phyloP scores from a whole-genome alignment of 352 stramenopile genomes.

The Pythium phragmitis region DNA sequence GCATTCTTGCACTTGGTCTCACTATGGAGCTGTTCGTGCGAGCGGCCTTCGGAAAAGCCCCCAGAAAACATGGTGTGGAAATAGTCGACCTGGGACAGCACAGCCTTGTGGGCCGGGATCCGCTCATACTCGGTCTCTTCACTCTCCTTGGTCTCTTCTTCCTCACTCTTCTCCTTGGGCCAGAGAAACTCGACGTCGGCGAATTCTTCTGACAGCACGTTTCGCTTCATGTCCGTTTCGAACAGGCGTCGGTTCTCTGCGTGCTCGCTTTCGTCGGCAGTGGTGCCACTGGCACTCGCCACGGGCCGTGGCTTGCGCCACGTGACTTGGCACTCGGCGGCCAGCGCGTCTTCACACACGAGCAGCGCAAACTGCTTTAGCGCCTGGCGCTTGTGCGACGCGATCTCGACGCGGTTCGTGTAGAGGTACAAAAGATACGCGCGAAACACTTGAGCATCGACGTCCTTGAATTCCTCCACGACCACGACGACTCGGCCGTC shows the following conservation, averaged over 20 bases:
- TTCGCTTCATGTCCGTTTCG: constrained; percentile 50
- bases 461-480: constrained; percentile 56
- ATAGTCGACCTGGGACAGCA: constrained; percentile 78
- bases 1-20: neutral
- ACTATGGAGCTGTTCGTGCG: constrained; percentile 1
- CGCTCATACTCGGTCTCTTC: constrained; percentile 29
- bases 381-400: constrained; percentile 57
- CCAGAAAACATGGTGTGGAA: constrained; percentile 82
- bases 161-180: constrained; percentile 31
- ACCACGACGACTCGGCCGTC: constrained; percentile 25
- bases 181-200: constrained; percentile 82
- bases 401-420: constrained; percentile 61
- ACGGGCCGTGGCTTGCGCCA: constrained; percentile 44
- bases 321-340: constrained; percentile 45
- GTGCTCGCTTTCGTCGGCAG: constrained; percentile 22
- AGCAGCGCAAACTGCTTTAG: constrained; percentile 51
- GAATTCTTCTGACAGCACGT: constrained; percentile 42
- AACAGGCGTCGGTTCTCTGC: constrained; percentile 38
- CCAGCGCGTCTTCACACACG: constrained; percentile 54
- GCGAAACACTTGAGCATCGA: constrained; percentile 58
- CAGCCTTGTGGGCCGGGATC: constrained; percentile 64
- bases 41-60: constrained; percentile 71
- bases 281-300: neutral
- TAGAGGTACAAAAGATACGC: constrained; percentile 74
- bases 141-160: constrained; percentile 24